Evolutionary conservation across 23 red algal genomes (phyloP), one percentile per base, ranked within the genome.

Genomic region (Agarophyton chilense): DNA sequence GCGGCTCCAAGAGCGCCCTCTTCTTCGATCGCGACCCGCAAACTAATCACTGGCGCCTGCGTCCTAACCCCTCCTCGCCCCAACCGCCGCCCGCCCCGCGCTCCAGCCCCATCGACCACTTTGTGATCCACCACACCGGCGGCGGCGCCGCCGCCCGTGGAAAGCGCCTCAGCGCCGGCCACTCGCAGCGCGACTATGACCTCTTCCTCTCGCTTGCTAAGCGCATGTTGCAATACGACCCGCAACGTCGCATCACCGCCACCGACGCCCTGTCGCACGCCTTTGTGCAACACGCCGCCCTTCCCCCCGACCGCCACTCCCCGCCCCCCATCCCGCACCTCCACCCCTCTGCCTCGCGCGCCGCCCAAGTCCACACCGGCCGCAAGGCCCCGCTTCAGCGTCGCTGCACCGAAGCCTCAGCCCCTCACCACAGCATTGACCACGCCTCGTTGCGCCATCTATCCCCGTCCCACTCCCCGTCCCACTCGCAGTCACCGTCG

Each of bases 161-260:
- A 21, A 81, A 85, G 57, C 81, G 81, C 43, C 60, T 71, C 75
- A 87, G 79, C 67, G 91, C 81, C 54, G 79, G 91, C 57, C 91
- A 85, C 40, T 94, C 81, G 22, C 67, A 87, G 39, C 12, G 29
- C 10, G 91, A 94, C 60, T 94, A 94, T 31, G 45, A 60, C 40
- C 52, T 86, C 33, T 94, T 94, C 51, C 52, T 86, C 32, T 74
- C 56, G 34, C 84, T 90, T 21, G 82, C 76, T 13, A 47, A 35
- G 25, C 52, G 77, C 43, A 95, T 95, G 93, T 57, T 95, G 78
- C 76, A 49, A 2, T 95, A 90, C 72, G 77, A 78, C 64, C 78
- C 86, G 26, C 42, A 76, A 14, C 68, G 61, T 16, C 80, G 93
- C 24, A 91, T 95, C 52, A 62, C 29, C 22, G 71, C 93, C 19